Conservation (phyloP, 2,329 filamentous ascomycete species). For the Fusarium chuoi region DNA sequence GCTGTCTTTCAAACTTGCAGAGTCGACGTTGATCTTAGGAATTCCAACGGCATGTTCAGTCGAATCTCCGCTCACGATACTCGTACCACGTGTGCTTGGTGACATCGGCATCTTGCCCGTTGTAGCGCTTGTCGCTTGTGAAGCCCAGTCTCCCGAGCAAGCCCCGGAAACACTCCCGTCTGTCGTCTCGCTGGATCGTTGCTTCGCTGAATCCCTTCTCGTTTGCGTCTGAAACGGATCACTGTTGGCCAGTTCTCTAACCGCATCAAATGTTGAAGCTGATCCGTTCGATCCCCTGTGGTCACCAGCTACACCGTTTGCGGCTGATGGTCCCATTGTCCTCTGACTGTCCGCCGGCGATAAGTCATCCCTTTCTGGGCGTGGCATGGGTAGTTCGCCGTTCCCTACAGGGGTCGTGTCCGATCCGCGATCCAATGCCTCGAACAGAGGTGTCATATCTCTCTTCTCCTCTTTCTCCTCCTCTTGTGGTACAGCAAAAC, state of each 20-base stretch:
- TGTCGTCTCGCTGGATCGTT: constrained; percentile 70
- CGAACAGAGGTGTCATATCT: constrained; percentile 25
- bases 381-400: constrained; percentile 37
- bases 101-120: constrained; percentile 73
- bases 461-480: constrained; percentile 43
- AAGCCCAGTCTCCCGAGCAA: constrained; percentile 68
- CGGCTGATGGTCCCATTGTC: constrained; percentile 42
- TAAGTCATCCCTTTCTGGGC: constrained; percentile 42
- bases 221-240: constrained; percentile 58
- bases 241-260: constrained; percentile 59
- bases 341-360: constrained; percentile 44
- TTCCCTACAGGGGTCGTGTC: constrained; percentile 37
- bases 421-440: constrained; percentile 29
- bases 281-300: constrained; percentile 59
- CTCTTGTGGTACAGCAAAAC: constrained; percentile 49
- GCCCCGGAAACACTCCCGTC: constrained; percentile 67
- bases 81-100: constrained; percentile 73
- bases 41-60: constrained; percentile 60
- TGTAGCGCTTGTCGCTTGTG: constrained; percentile 70
- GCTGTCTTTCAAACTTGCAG: constrained; percentile 49
- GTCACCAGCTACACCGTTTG: constrained; percentile 39
- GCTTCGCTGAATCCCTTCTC: constrained; percentile 55
- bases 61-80: constrained; percentile 70
- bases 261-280: constrained; percentile 57
- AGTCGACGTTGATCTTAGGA: constrained; percentile 53